phyloP scores from a whole-genome alignment of 306 rosid species.

The Inga oerstediana region DNA sequence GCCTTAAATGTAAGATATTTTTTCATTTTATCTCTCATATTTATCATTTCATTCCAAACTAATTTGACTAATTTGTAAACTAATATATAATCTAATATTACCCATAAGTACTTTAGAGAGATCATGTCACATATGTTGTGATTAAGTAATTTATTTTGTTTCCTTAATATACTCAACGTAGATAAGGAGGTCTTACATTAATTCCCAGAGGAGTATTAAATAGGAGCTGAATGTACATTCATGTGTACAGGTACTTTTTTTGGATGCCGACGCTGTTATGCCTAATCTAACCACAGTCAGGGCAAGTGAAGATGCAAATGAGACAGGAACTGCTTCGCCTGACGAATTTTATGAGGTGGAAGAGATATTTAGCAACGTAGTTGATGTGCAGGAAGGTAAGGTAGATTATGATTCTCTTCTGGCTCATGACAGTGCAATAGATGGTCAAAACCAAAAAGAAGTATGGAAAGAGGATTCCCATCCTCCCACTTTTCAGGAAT shows the following conservation, averaged over 20 bases:
- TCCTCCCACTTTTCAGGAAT: conserved; percentile 74
- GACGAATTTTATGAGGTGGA: conserved; percentile 98
- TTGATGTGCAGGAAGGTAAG: conserved; percentile 71
- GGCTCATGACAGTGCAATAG: conserved; percentile 41
- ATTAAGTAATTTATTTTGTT: too few species aligned
- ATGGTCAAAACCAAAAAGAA: conserved; percentile 53
- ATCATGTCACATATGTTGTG: too few species aligned
- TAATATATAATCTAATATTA: too few species aligned
- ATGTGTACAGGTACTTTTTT: conserved; percentile 89
- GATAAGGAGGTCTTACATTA: too few species aligned
- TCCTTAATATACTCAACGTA: too few species aligned
- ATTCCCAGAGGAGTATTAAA: conserved; percentile 10
- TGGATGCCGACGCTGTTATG: conserved; percentile 88
- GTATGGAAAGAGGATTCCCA: conserved; percentile 78
- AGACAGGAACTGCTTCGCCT: conserved; percentile 78
- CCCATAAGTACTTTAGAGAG: too few species aligned
- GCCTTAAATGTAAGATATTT: too few species aligned
- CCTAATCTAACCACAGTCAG: conserved; percentile 70
- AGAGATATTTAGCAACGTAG: conserved; percentile 81
- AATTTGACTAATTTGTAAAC: too few species aligned
- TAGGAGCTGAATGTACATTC: conserved; percentile 61
- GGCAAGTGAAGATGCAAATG: conserved; percentile 65
- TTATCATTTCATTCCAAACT: too few species aligned
- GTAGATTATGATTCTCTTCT: conserved; percentile 53
- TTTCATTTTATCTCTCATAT: too few species aligned